Conservation (phyloP, 2,329 filamentous ascomycete species). For the Furcasterigmium furcatum region DNA sequence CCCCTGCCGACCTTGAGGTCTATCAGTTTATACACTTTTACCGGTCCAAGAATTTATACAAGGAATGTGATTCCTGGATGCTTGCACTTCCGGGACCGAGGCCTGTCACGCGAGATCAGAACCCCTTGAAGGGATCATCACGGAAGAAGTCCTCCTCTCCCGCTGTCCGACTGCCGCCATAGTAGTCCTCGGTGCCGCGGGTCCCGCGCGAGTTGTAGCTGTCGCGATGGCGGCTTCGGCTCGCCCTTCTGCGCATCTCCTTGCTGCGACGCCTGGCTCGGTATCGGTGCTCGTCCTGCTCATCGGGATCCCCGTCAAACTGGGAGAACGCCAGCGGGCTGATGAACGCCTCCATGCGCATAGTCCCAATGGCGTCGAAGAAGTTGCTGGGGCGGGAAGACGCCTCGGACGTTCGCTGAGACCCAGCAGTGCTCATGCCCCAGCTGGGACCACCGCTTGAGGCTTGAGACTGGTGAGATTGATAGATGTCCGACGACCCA, state of each 20-base stretch:
- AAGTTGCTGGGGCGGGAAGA: conserved; percentile 58
- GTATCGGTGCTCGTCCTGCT: conserved; percentile 46
- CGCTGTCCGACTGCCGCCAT: conserved; percentile 40
- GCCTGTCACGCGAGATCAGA: too few species aligned
- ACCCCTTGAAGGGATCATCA: conserved; percentile 61
- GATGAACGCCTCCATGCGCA: conserved; percentile 98
- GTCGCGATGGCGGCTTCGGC: conserved; percentile 52
- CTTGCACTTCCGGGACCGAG: too few species aligned
- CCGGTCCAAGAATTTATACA: too few species aligned
- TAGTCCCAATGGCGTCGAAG: conserved; percentile 85
- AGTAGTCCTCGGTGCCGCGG: conserved; percentile 44
- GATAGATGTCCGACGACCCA: conserved; percentile 58
- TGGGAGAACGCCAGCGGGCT: conserved; percentile 52
- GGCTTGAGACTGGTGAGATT: conserved; percentile 48
- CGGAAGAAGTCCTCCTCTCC: conserved; percentile 55
- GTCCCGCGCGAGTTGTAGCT: conserved; percentile 44
- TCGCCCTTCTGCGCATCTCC: conserved; percentile 48
- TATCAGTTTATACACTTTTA: background rate
- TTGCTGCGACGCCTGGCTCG: conserved; percentile 51
- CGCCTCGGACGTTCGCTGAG: conserved; percentile 52
- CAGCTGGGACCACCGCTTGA: conserved; percentile 30
- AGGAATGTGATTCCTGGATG: too few species aligned
- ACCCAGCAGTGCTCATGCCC: conserved; percentile 41
- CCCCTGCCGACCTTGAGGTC: conserved; percentile 1
- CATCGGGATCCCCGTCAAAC: conserved; percentile 43